Evolutionary conservation across 768 basidiomycete species (phyloP), one percentile per base, ranked within the genome.

Genomic region (Pleurotus platypus): DNA sequence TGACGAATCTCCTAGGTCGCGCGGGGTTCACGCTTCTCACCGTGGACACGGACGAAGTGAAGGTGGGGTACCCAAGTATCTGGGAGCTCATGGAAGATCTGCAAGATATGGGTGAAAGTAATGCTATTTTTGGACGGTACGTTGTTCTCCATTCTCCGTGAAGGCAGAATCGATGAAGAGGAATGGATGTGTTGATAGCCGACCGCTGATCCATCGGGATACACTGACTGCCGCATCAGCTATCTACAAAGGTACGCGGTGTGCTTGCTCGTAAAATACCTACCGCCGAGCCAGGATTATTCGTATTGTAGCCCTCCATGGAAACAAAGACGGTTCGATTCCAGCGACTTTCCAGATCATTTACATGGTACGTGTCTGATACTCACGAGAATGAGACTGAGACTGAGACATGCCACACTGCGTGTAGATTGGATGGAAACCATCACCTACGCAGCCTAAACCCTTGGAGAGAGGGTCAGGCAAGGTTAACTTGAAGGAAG

Each of bases 261-360:
- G 43, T 22, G 5, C 2, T 26, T 16, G 18, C 38, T 12, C 11
- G 35, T 45, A 37, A 20, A n/a, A 20, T 26, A 51, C 24, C 46
- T 20, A 26, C 18, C 24, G 13, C 24, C 26, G 42, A 26, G 38
- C 37, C 37, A n/a, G 20, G n/a, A 18, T n/a, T 27, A 30, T 37
- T 42, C 35, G 16, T 15, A 24, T 49, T 58, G 20, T 63, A 98
- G 95, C 88, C 59, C 65, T 98, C 53, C 89, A 98, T 68, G 93
- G 90, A 7, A 78, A 86, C 57, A 84, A 87, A 64, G 90, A 94
- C 65, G 92, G 92, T 13, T 79, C 81, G 11, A 78, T 98, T 37
- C 91, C 95, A 2, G 97, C 97, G 13, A 99, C 97, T 5, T 99
- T 98, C 71, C 93, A 98, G 67, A 78, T 98, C 47, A 93, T 98